Base-by-base conservation (phyloP, 768 basidiomycete genomes). In the Lactifluus piperatus region DNA sequence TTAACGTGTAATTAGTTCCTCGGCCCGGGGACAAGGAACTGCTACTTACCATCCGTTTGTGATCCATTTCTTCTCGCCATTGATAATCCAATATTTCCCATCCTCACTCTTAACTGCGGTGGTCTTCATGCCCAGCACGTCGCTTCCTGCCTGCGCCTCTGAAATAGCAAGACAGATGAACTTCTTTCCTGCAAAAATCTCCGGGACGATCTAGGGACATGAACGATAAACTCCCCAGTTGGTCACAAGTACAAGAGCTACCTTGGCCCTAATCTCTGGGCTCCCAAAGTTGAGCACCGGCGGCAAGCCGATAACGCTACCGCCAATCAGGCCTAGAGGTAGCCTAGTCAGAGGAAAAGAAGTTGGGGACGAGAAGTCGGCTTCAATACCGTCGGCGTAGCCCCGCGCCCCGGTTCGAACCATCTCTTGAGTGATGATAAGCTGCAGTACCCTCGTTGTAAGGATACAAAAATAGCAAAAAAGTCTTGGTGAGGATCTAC, bases 21-120 rank as follows among this genome's bases (percentile, higher is more conserved):
- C 14, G 14, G 37, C 36, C 18, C 46, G 30, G 34, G 11, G 2
- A 10, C 1, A 14, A 24, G 39, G 24, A 2, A 14, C 6, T 13
- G 46, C 22, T 41, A 69, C 76, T 74, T 58, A 81, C 77, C 77
- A 81, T 70, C 83, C 84, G 66, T 89, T 89, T 29, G 86, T 87
- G 65, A 88, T 88, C 86, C 86, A 89, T 71, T 90, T 89, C 80
- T 91, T 91, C 65, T 84, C 86, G 59, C 87, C 92, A 65, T 88
- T 90, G 66, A 94, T 84, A 52, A 88, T 87, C 83, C 85, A 92
- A 64, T 84, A 76, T 68, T 86, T 88, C 29, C 89, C 91, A 67
- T 94, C 91, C 56, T 84, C 84, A 26, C 79, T 86, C 71, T 91
- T 88, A 20, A 79, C 81, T 16, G 91, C 93, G 6, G 81, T 84